phyloP scores from a whole-genome alignment of 2,329 filamentous ascomycete genomes.

The Colletotrichum viniferum region DNA sequence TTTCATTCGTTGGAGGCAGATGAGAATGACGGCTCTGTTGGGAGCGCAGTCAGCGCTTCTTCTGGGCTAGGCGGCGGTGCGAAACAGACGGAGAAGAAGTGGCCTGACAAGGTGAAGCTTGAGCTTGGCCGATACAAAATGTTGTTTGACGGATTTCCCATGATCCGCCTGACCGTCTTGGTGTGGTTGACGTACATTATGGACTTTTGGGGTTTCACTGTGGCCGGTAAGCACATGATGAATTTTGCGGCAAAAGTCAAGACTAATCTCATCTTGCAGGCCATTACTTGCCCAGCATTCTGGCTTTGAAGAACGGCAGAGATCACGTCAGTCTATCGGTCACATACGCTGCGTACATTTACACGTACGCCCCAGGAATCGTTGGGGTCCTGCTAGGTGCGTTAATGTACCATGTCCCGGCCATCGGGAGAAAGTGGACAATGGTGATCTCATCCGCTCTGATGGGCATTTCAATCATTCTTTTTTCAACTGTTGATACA shows the following conservation, averaged over 20 bases:
- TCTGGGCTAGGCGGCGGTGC: constrained; percentile 11
- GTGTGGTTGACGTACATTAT: constrained; percentile 42
- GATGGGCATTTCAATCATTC: constrained; percentile 28
- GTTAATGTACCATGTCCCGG: constrained; percentile 48
- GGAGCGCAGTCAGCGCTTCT: constrained; percentile 22
- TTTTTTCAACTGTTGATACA: constrained; percentile 28
- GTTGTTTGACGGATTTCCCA: constrained; percentile 34
- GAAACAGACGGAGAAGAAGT: constrained; percentile 20
- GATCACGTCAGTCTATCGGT: constrained; percentile 44
- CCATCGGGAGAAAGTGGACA: constrained; percentile 29
- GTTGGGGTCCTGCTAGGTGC: constrained; percentile 54
- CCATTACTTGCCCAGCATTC: constrained; percentile 51
- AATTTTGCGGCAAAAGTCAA: rapidly evolving
- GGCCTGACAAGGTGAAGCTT: background rate
- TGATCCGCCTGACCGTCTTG: constrained; percentile 38
- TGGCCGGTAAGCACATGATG: constrained; percentile 33
- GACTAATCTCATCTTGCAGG: constrained; percentile 22
- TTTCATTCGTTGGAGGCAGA: constrained; percentile 24
- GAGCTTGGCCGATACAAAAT: constrained; percentile 31
- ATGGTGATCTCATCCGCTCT: constrained; percentile 29
- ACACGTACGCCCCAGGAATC: constrained; percentile 57
- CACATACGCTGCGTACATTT: constrained; percentile 58
- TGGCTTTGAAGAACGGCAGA: constrained; percentile 55
- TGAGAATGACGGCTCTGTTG: constrained; percentile 3
- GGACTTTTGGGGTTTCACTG: constrained; percentile 43